Conservation (phyloP, 2,329 filamentous ascomycete genomes). For the Magnaporthiopsis incrustans region DNA sequence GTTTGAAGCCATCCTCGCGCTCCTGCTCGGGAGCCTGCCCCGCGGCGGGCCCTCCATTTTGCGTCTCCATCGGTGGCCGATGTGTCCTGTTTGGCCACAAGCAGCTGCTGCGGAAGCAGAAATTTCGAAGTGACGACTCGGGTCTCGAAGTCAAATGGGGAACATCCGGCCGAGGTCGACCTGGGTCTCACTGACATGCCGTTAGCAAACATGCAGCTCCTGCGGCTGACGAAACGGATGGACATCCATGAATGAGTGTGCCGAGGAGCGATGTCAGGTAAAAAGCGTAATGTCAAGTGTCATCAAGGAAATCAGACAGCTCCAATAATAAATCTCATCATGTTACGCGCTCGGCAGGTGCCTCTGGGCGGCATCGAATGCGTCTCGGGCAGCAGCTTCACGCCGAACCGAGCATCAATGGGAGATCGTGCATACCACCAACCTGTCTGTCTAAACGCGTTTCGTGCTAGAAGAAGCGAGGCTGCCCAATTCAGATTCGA, state of each 20-base stretch:
- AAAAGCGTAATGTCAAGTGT: slow-evolving; percentile 31
- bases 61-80: slow-evolving; percentile 26
- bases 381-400: background rate
- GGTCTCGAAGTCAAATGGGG: background rate
- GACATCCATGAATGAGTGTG: background rate
- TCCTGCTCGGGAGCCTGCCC: slow-evolving; percentile 17
- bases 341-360: slow-evolving; percentile 7
- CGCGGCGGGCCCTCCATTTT: slow-evolving; percentile 29
- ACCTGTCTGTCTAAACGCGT: background rate
- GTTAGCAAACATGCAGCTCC: background rate
- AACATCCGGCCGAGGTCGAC: background rate
- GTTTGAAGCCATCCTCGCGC: slow-evolving; percentile 61
- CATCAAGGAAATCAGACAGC: slow-evolving; percentile 60
- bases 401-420: background rate
- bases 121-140: no score
- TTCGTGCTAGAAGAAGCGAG: background rate
- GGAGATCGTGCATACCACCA: background rate
- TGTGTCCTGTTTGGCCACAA: background rate
- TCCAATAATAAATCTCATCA: slow-evolving; percentile 60
- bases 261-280: slow-evolving; percentile 14
- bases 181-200: background rate
- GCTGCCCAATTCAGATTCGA: background rate
- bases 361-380: background rate
- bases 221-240: background rate
- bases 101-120: background rate